Conservation (phyloP, 2,329 filamentous ascomycete genomes). For the Ilyonectria robusta region DNA sequence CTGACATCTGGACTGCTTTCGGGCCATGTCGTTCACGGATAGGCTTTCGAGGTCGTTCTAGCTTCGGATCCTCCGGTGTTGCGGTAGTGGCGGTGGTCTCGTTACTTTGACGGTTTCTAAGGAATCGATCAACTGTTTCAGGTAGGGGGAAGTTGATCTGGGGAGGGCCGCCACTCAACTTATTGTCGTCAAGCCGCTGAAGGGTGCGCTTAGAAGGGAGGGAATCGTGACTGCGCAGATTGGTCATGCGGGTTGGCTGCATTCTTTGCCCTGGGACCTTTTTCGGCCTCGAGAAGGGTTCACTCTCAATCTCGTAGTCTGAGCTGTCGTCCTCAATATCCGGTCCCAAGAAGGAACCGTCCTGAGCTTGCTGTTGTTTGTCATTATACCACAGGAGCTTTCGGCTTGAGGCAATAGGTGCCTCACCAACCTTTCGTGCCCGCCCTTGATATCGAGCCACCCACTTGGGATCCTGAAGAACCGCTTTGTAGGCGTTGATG, state of each 20-base stretch:
- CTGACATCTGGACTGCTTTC: slow-evolving; percentile 8
- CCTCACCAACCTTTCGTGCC: slow-evolving; percentile 45
- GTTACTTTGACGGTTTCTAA: neutral
- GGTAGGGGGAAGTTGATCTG: slow-evolving; percentile 24
- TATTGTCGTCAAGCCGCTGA: slow-evolving; percentile 17
- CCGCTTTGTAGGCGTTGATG: neutral
- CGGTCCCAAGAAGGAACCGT: slow-evolving; percentile 9
- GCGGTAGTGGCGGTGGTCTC: neutral
- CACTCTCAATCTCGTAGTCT: slow-evolving; percentile 28
- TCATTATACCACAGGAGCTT: neutral
- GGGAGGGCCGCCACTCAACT: slow-evolving; percentile 31
- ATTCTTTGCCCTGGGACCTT: slow-evolving; percentile 9
- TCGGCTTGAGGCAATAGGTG: slow-evolving; percentile 26
- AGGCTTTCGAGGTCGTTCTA: neutral
- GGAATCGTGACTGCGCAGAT: too few relatives aligned
- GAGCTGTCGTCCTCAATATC: slow-evolving; percentile 33
- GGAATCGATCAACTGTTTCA: neutral
- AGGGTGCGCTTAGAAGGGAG: neutral
- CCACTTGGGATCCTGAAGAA: neutral
- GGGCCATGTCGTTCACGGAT: neutral
- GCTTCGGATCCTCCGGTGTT: neutral
- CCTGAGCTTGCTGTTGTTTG: slow-evolving; percentile 1
- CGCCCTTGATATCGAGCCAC: slow-evolving; percentile 37
- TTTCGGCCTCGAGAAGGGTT: slow-evolving; percentile 37
- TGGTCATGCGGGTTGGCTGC: neutral